These are phyloP conservation scores for Astrothelium subdiscretum DNA, from an alignment of 495 filamentous ascomycete species.

Conservation along the genomic window DNA sequence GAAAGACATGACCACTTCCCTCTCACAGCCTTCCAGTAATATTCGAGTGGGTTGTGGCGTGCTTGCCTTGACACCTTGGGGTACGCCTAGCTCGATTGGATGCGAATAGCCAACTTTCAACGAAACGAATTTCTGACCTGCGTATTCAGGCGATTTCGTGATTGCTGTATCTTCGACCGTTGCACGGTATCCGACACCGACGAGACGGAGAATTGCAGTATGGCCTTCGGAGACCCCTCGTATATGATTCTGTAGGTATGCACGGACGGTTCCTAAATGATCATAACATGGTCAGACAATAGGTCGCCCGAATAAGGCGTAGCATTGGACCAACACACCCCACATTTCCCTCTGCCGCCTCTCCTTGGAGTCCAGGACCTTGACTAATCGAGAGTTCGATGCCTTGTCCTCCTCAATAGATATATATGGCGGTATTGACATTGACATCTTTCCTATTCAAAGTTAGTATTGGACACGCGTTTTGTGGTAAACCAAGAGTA, in stretches of 20 bases:
- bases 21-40: conserved; percentile 75
- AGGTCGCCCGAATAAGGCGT: not conserved
- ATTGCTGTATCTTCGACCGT: conserved; percentile 65
- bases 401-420: conserved; percentile 52
- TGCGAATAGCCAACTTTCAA: conserved; percentile 95
- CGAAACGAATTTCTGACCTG: conserved; percentile 74
- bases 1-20: conserved; percentile 75
- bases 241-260: conserved; percentile 80
- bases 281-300: conserved; percentile 8
- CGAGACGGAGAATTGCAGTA: conserved; percentile 77
- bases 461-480: not conserved
- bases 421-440: conserved; percentile 63
- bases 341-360: conserved; percentile 90
- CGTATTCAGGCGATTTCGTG: conserved; percentile 53
- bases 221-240: conserved; percentile 93
- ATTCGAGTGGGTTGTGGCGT: conserved; percentile 91
- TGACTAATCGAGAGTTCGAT: conserved; percentile 49
- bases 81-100: conserved; percentile 78
- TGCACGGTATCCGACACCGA: conserved; percentile 94
- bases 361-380: conserved; percentile 47
- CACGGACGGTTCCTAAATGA: conserved; percentile 67
- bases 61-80: conserved; percentile 71
- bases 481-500: not conserved
- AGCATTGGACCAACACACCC: conserved; percentile 49
- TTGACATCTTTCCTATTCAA: conserved; percentile 50